Conservation (phyloP, 306 rosid genomes). For the Cicer chorassanicum region DNA sequence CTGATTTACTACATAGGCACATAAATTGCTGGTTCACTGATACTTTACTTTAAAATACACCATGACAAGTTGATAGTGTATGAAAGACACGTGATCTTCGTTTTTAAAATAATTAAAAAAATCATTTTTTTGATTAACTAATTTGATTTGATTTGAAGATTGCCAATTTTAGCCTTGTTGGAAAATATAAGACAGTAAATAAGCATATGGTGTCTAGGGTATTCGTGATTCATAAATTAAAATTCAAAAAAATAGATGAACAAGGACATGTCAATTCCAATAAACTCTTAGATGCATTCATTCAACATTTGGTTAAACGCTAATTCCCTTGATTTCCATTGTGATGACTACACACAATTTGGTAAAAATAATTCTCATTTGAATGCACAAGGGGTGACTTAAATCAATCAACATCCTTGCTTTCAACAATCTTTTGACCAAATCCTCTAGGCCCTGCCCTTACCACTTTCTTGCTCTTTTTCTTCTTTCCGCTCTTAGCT, state of each 20-base stretch:
- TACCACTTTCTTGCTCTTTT: slow-evolving; percentile 49
- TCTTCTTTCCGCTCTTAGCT: slow-evolving; percentile 52
- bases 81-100: no score
- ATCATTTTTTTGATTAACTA: neutral
- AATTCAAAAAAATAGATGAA: neutral
- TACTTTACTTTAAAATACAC: no score
- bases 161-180: neutral
- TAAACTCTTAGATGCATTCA: neutral
- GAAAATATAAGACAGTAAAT: neutral
- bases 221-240: neutral
- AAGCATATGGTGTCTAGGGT: neutral
- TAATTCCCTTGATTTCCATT: neutral
- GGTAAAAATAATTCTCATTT: neutral
- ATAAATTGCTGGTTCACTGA: no score
- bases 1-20: no score
- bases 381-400: neutral
- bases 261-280: neutral
- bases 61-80: no score
- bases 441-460: slow-evolving; percentile 80
- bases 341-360: slow-evolving; percentile 3
- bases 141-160: neutral
- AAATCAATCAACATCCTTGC: slow-evolving; percentile 39
- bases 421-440: slow-evolving; percentile 70
- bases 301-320: neutral
- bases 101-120: no score